Evolutionary conservation across 768 basidiomycete species (phyloP).

Genomic region (Collybia mongolica): DNA sequence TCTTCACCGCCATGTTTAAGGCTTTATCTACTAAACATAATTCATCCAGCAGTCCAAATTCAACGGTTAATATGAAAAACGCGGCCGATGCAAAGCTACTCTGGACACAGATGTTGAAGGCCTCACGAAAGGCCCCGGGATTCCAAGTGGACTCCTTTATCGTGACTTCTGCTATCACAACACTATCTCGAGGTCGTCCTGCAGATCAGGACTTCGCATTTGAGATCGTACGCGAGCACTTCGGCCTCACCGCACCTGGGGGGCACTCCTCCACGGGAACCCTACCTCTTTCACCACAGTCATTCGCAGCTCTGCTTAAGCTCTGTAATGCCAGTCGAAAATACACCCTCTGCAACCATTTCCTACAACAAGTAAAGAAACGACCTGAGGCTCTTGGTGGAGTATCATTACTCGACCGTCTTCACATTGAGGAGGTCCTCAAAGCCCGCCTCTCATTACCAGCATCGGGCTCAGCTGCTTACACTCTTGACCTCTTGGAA

Average conservation of each 20-base stretch:
- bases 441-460: constrained; percentile 48
- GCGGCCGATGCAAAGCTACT: constrained; percentile 69
- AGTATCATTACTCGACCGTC: constrained; percentile 41
- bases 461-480: constrained; percentile 36
- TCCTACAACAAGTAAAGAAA: constrained; percentile 59
- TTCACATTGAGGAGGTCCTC: constrained; percentile 63
- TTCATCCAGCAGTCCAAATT: constrained; percentile 20
- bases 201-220: constrained; percentile 68
- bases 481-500: constrained; percentile 58
- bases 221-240: constrained; percentile 58
- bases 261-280: constrained; percentile 35
- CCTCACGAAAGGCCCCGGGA: constrained; percentile 39
- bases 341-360: constrained; percentile 48
- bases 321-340: constrained; percentile 53
- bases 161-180: constrained; percentile 50
- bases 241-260: constrained; percentile 54
- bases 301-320: constrained; percentile 53
- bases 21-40: constrained; percentile 33
- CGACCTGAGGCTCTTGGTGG: constrained; percentile 36
- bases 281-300: constrained; percentile 41
- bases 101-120: constrained; percentile 65
- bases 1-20: constrained; percentile 68
- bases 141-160: constrained; percentile 55
- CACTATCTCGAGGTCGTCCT: constrained; percentile 53
- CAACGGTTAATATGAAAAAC: constrained; percentile 32